These are phyloP conservation scores for Misopates orontium DNA, from an alignment of 257 asterid species.

Conservation along the genomic window DNA sequence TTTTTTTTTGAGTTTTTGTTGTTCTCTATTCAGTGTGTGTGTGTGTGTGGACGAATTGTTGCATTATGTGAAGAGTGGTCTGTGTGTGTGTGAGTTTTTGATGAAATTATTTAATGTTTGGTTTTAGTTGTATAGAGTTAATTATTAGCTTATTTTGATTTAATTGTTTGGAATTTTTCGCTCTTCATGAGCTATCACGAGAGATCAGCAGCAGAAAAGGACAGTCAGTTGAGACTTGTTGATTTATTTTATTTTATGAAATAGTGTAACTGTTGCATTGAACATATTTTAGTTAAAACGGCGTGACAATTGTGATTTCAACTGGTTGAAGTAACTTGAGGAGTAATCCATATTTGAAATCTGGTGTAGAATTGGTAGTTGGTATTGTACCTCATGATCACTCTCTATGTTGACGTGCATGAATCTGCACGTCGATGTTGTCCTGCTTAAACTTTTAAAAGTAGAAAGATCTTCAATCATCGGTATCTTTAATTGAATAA, in stretches of 20 bases:
- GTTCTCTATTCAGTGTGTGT: too few relatives aligned
- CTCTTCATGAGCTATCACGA: too few relatives aligned
- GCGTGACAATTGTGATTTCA: not conserved
- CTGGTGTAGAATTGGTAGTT: too few relatives aligned
- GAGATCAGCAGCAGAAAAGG: not conserved
- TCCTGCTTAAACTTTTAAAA: not conserved
- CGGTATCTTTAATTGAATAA: not conserved
- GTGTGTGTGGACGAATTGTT: too few relatives aligned
- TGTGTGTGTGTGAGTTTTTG: too few relatives aligned
- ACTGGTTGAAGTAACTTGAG: conserved; percentile 1
- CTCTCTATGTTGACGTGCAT: not conserved
- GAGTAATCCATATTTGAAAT: too few relatives aligned
- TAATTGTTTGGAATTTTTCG: not conserved
- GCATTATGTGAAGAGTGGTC: too few relatives aligned
- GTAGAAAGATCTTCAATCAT: not conserved
- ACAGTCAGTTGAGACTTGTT: not conserved
- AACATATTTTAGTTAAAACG: not conserved
- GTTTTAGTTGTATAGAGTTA: not conserved
- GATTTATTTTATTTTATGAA: not conserved
- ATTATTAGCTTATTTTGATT: conserved; percentile 15
- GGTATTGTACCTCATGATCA: too few relatives aligned
- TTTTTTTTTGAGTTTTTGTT: too few relatives aligned
- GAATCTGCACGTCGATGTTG: not conserved
- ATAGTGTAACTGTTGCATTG: not conserved
- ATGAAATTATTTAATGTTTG: too few relatives aligned